Conservation (phyloP, 169 alveolate genomes). For the Neospora caninum region DNA sequence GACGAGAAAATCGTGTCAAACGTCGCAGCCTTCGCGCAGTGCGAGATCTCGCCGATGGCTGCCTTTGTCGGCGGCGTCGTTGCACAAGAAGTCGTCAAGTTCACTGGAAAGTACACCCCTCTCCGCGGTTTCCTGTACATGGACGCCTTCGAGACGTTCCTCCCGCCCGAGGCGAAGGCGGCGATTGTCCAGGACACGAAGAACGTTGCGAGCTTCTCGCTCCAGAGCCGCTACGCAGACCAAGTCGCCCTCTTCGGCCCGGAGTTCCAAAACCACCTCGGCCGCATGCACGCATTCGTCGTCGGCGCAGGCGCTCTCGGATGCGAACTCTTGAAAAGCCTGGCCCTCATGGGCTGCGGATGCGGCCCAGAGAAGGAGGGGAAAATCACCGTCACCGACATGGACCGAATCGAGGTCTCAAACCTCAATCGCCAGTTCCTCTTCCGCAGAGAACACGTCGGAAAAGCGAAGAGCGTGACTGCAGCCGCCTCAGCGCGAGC, state of each 20-base stretch:
- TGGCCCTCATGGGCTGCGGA: constrained; percentile 96
- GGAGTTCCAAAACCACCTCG: constrained; percentile 82
- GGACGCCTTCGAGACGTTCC: constrained; percentile 92
- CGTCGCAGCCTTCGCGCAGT: constrained; percentile 74
- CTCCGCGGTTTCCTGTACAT: constrained; percentile 94
- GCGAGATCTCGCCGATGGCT: constrained; percentile 93
- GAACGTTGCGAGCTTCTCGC: background rate
- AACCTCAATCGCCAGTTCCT: constrained; percentile 97
- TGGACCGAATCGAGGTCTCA: constrained; percentile 96
- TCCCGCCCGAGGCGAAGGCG: background rate
- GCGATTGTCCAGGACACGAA: background rate
- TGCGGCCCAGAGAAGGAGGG: constrained; percentile 74
- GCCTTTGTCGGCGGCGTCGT: constrained; percentile 98
- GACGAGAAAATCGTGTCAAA: constrained; percentile 41
- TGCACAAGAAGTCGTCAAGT: constrained; percentile 97
- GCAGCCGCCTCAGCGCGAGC: constrained; percentile 51
- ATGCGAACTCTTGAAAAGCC: constrained; percentile 96
- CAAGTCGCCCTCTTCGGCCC: constrained; percentile 90
- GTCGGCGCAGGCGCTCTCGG: constrained; percentile 97
- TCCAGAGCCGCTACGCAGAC: constrained; percentile 89
- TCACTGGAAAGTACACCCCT: constrained; percentile 98
- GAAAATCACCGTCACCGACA: constrained; percentile 93
- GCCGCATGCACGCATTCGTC: constrained; percentile 78
- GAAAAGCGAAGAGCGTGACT: constrained; percentile 68
- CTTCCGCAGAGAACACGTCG: constrained; percentile 85